Conservation (phyloP, 208 protist genomes). For the Crithidia thermophila region DNA sequence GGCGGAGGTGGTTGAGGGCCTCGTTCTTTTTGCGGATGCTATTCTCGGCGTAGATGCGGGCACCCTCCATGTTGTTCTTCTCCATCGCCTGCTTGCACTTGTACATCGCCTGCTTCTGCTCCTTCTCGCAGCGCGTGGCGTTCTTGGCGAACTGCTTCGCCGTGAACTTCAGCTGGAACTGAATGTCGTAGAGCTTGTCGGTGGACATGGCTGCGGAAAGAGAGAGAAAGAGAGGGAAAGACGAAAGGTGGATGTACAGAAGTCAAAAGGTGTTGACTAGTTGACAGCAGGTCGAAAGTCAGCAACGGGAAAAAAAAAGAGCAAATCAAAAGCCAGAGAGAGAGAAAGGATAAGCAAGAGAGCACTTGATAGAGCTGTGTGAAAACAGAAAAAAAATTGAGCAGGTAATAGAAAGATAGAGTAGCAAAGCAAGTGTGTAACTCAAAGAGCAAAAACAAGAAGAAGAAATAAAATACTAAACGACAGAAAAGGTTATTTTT, state of each 20-base stretch:
- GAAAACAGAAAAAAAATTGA: not conserved
- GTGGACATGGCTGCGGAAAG: slow-evolving; percentile 56
- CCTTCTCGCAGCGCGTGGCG: slow-evolving; percentile 90
- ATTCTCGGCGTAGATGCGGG: slow-evolving; percentile 98
- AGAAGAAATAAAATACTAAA: no score
- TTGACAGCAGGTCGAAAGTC: slow-evolving; percentile 5
- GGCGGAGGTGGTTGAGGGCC: slow-evolving; percentile 95
- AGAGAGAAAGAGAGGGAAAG: not conserved
- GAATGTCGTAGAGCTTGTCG: slow-evolving; percentile 87
- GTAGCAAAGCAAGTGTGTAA: not conserved
- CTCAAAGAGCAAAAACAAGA: no score
- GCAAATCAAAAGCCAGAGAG: not conserved
- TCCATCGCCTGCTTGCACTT: slow-evolving; percentile 97
- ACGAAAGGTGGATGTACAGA: not conserved
- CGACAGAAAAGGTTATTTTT: not conserved
- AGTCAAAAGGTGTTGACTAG: not conserved
- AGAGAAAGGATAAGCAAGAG: slow-evolving; percentile 1
- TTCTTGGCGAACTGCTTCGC: slow-evolving; percentile 94
- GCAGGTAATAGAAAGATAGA: not conserved
- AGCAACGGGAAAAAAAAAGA: slow-evolving; percentile 7
- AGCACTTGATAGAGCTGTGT: not conserved
- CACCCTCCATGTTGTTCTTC: slow-evolving; percentile 97
- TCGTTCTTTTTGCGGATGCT: slow-evolving; percentile 98
- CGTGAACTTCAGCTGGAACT: slow-evolving; percentile 97
- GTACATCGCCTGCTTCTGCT: slow-evolving; percentile 91